A percentile compares a stretch with the other conserved stretches of the same genome.
Evolutionary conservation across 2,329 filamentous ascomycete species (phyloP).

Genomic region (Cytospora chrysosperma): DNA sequence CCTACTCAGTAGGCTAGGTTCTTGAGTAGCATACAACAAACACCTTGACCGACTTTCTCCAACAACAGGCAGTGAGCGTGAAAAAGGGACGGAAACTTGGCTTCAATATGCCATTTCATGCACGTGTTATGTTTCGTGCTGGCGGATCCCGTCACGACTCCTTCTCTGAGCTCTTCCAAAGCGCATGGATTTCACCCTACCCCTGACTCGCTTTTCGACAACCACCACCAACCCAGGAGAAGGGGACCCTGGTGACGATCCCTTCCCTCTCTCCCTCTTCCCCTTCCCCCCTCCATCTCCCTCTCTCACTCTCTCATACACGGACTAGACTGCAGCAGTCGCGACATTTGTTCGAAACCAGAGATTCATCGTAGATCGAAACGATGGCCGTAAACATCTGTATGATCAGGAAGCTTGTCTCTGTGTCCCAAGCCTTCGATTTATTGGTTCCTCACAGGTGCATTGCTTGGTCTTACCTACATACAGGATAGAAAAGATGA

Average conservation of each 20-base stretch:
- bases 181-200: too few species aligned
- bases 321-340: background rate
- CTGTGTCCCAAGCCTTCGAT: too few species aligned
- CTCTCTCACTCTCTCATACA: too few species aligned
- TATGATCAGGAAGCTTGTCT: background rate
- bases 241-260: background rate
- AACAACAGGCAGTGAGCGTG: background rate
- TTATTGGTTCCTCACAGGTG: too few species aligned
- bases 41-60: background rate
- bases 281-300: too few species aligned
- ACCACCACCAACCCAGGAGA: too few species aligned
- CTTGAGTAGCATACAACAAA: too few species aligned
- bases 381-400: background rate
- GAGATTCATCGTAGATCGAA: background rate
- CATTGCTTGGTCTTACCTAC: too few species aligned
- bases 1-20: too few species aligned
- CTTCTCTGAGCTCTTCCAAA: too few species aligned
- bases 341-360: background rate
- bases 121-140: background rate
- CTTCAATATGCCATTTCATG: background rate
- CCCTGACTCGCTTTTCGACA: background rate
- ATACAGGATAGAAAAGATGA: too few species aligned
- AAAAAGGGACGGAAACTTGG: background rate
- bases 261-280: too few species aligned
- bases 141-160: background rate